Base-by-base conservation (phyloP, 1,284 basidiomycete genomes). In the Chondrostereum purpureum region DNA sequence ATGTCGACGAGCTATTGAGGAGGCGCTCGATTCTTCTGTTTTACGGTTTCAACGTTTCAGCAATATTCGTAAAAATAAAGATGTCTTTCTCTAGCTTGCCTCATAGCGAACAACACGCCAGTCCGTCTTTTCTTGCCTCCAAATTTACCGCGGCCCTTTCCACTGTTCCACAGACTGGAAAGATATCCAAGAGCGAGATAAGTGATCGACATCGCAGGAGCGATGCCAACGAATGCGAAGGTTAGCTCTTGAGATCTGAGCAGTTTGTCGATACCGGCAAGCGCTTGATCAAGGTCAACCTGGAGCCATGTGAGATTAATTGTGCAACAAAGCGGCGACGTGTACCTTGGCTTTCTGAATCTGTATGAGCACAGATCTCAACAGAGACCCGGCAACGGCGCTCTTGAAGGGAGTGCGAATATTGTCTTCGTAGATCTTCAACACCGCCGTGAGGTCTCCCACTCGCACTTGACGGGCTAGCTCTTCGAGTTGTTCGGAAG, bases 191-290 rank as follows among this genome's bases (percentile, higher is more conserved):
- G 72, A 5, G 78, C 53, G 1, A 84, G 71, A 55, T 94, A 94
- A 3, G 94, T 75, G 36, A 98, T 72, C 1, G 84, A 80, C 14
- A 98, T 67, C 0, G 89, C 85, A 1, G 94, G 94, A 0, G 95
- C 94, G 11, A 99, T 87, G 53, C 95, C 95, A 47, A 98, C 93
- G 53, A 97, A 97, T 1, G 90, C 95, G 57, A 99, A 98, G 1
- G 96, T 96, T 22, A 99, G 73, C 62, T 97, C 92, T 65, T 99
- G 95, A 2, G 90, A 93, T 56, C 87, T 90, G 51, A 99, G 80
- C 42, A 99, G 73, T 59, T 88, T 91, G 66, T 99, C 95, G 53
- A 97, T 88, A 42, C 90, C 83, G 44, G 80, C 67, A 57, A 97
- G 70, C 20, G 91, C 78, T 68, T 95, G 78, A 55, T 92, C 88